Base-by-base conservation (phyloP, 1,284 basidiomycete species). In the Chalciporus sp. region DNA sequence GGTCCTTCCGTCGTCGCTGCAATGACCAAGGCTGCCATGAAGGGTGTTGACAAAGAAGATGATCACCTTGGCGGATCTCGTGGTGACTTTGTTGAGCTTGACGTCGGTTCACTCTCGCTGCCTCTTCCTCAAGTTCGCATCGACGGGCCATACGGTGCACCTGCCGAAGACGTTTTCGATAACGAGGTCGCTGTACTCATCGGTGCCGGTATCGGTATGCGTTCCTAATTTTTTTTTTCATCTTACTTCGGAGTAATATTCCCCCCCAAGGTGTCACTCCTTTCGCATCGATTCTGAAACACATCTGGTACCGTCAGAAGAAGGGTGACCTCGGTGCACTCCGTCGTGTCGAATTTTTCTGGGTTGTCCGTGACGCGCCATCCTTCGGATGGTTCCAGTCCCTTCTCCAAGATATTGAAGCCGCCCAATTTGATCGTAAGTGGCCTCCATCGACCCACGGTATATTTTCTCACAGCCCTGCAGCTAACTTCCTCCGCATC, bases 321-420 rank as follows among this genome's bases (percentile, higher is more conserved):
- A 81, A 79, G 56, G 86, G 88, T 33, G 81, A 84, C 52, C 76
- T 94, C 37, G 89, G 90, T 28, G 82, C 84, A 31, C 82, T 95
- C 52, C 85, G 86, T 50, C 85, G 90, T 45, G 92, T 95, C 53
- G 91, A 94, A 63, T 94, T 95, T 72, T 90, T 95, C 76, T 95
- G 93, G 94, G 82, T 93, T 59, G 92, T 88, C 70, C 86, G 90
- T 71, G 90, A 93, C 63, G 85, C 89, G 11, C 88, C 90, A n/a
- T 91, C 90, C 20, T 94, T 95, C 66, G 92, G 91, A 63, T 95
- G 94, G 93, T 95, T 95, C 82, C 90, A 94, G 70, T 86, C 81
- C 53, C 74, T 95, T 43, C 77, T 95, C 55, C 86, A 89, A 65
- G 86, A 92, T 66, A 85, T 95, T 50, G 94, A 95, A 70, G 84